These are phyloP conservation scores for Pachysandra terminalis DNA, from an alignment of 164 flowering plant species.

Conservation along the genomic window DNA sequence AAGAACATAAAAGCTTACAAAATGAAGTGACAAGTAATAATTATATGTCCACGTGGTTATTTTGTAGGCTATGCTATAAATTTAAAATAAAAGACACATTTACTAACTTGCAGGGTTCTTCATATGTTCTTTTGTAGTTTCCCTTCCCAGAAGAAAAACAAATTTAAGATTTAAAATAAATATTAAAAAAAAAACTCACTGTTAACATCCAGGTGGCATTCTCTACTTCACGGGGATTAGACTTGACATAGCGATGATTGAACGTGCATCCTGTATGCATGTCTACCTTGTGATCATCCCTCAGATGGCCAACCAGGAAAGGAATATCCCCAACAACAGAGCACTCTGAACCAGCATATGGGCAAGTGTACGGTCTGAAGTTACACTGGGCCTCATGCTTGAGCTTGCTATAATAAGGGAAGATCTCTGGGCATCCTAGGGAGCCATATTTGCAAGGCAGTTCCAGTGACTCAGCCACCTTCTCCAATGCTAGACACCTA, in stretches of 20 bases:
- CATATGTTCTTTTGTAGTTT: no score
- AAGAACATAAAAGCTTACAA: no score
- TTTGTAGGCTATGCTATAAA: no score
- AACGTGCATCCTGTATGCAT: constrained; percentile 94
- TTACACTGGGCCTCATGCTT: constrained; percentile 60
- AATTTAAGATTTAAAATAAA: neutral
- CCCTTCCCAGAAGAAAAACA: no score
- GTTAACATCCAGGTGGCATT: constrained; percentile 97
- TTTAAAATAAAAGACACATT: no score
- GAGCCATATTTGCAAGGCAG: constrained; percentile 60
- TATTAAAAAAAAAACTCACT: constrained; percentile 46
- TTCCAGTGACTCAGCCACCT: constrained; percentile 75
- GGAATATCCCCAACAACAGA: constrained; percentile 81
- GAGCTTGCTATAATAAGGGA: constrained; percentile 70
- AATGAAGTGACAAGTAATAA: no score
- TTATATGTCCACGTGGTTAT: no score
- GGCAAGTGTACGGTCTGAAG: constrained; percentile 73
- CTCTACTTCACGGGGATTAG: constrained; percentile 93
- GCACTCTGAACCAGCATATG: constrained; percentile 91
- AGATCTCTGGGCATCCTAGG: constrained; percentile 65
- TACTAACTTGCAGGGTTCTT: no score
- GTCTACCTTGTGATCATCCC: constrained; percentile 96
- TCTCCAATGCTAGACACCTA: constrained; percentile 74
- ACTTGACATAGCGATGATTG: constrained; percentile 90
- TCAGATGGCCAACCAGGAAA: constrained; percentile 73